Base-by-base conservation (phyloP, 2,329 filamentous ascomycete species). In the Coccinonectria pachysandricola region DNA sequence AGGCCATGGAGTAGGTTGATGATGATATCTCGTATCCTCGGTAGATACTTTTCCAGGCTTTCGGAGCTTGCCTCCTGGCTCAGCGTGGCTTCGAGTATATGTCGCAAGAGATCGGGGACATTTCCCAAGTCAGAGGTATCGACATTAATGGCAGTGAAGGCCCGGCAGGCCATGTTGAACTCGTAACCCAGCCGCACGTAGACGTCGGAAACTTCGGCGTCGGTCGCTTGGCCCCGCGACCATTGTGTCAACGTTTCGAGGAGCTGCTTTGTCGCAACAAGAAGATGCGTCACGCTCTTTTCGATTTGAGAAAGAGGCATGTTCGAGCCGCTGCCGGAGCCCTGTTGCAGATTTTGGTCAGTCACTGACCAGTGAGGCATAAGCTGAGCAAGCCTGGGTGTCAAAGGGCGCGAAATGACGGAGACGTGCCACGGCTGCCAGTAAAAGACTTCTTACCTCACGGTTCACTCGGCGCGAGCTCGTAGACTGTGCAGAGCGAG, bases 81-180 rank as follows among this genome's bases (percentile, higher is more conserved):
- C 18, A 98, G 68, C 2, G 91, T 98, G 31, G 93, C 83, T 56
- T 98, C 91, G 28, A 98, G 71, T 31, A 98, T 96, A 33, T 78
- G 77, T 44, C 91, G 77, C 37, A 98, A 61, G 32, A 87, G 65
- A 53, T 98, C 91, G 5, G 91, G 91, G 3, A 98, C 91, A 43
- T 94, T 94, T 31, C 91, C 91, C 8, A 98, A 68, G 54, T 98
- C 91, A 14, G 76, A 74, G 2, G 87, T 95, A 48, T 98, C 91
- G 37, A 98, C 91, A 36, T 92, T 91, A 48, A 98, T 98, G 32
- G 87, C 85, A 46, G 84, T 85, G 58, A 98, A 98, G 35, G 91
- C 88, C 30, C 91, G 80, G 56, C 88, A 96, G 15, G 91, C 91
- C 64, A 98, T 91, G 59, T 98, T 98, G 68, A 98, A 98, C 58